These are phyloP conservation scores for Euphrasia arctica DNA, from an alignment of 305 asterid genomes.

Conservation along the genomic window DNA sequence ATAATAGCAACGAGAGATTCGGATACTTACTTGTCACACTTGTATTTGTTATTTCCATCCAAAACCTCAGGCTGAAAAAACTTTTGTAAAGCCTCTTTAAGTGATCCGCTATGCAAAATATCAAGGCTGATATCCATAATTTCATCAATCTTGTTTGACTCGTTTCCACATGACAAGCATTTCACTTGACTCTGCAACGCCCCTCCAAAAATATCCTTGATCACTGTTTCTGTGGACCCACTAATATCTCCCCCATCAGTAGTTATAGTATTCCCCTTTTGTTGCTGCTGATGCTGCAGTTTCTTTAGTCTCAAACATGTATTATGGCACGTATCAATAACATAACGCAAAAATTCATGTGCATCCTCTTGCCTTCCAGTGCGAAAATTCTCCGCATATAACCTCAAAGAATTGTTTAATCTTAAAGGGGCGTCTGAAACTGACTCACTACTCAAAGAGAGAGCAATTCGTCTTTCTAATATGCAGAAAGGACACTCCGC, in stretches of 20 bases:
- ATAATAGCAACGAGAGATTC: slow-evolving; percentile 9
- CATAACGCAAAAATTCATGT: slow-evolving; percentile 97
- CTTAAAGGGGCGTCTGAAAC: slow-evolving; percentile 62
- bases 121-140: slow-evolving; percentile 98
- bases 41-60: slow-evolving; percentile 93
- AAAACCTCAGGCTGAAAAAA: slow-evolving; percentile 90
- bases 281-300: slow-evolving; percentile 66
- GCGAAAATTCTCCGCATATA: slow-evolving; percentile 89
- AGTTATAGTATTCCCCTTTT: slow-evolving; percentile 51
- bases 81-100: slow-evolving; percentile 75
- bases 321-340: slow-evolving; percentile 95
- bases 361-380: slow-evolving; percentile 98
- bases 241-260: slow-evolving; percentile 49
- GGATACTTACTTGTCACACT: slow-evolving; percentile 80
- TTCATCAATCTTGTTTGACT: slow-evolving; percentile 97
- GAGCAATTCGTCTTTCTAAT: slow-evolving; percentile 70
- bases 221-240: slow-evolving; percentile 63
- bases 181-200: slow-evolving; percentile 91
- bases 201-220: slow-evolving; percentile 96
- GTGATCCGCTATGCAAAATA: slow-evolving; percentile 78
- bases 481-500: slow-evolving; percentile 96
- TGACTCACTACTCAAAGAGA: slow-evolving; percentile 71
- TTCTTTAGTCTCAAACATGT: slow-evolving; percentile 89
- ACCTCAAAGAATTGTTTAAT: slow-evolving; percentile 70
- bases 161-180: slow-evolving; percentile 94